Base-by-base conservation (phyloP, 1,139 yeast species). In the Magnusiomyces paraingens region DNA sequence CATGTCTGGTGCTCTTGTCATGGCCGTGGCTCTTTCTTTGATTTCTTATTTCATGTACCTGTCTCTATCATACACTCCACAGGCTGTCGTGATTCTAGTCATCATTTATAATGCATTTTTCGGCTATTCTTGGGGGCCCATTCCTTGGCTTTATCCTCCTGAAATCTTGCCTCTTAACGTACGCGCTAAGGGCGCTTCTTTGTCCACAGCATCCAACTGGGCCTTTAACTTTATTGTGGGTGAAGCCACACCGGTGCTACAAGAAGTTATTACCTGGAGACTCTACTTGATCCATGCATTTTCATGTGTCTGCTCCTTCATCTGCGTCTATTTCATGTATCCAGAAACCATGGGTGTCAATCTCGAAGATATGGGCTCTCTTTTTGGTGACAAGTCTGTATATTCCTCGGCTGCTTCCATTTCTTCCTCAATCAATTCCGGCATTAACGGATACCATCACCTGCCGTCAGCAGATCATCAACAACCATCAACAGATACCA, bases 161-260 rank as follows among this genome's bases (percentile, higher is more conserved):
- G 97, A 90, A 71, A 91, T 91, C 53, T 78, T 91, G 56, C 97
- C 97, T 0, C 79, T 87, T 57, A 76, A 84, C 22, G 90, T 90
- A n/a, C 79, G 97, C 57, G 90, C 96, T 6, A 87, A 90, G 64
- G 96, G 96, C 51, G 95, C 96, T 0, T 89, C 96, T 1, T 73
- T 89, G 59, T 84, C 96, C 0, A 90, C 96, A 0, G 96, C 96
- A 0, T 83, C 95, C 10, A 90, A 90, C 68, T 91, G 97, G 97
- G 79, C 88, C n/a, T 90, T 88, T 72, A 90, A 90, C 70, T 90
- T 89, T 73, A 72, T 90, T 49, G 97, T 90, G 21, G 97, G 97
- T 11, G 93, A 88, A 69, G 78, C 85, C 80, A 87, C 96, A 0
- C 97, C 97, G 1, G 79, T 90, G 39, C 76, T 90, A 56, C 85